These are phyloP conservation scores for Globisporangium mamillatum DNA, from an alignment of 352 stramenopile species.

Conservation along the genomic window DNA sequence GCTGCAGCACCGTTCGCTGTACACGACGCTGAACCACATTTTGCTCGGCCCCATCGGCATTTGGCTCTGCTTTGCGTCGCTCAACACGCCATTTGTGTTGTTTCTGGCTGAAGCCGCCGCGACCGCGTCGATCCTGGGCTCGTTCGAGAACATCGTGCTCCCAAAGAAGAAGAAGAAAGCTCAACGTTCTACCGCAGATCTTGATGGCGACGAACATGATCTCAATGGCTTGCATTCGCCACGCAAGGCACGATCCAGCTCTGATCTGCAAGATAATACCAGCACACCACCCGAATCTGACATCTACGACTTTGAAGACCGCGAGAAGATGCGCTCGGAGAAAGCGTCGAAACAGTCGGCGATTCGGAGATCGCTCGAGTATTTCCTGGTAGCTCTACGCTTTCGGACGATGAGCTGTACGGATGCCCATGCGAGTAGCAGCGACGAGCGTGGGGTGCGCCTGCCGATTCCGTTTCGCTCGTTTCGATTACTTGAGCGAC, in stretches of 20 bases:
- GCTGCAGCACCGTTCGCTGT: conserved; percentile 64
- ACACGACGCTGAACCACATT: conserved; percentile 69
- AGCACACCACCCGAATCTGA: conserved; percentile 36
- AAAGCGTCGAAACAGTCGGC: conserved; percentile 64
- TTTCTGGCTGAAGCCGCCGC: conserved; percentile 74
- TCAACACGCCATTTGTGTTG: conserved; percentile 77
- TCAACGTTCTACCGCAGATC: conserved; percentile 6
- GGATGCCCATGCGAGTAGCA: conserved; percentile 42
- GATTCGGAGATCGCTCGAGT: conserved; percentile 64
- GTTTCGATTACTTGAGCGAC: conserved; percentile 74
- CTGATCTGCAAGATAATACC: background rate
- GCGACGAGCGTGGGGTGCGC: conserved; percentile 19
- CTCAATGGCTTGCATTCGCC: conserved; percentile 9
- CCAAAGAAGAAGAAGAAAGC: conserved; percentile 20
- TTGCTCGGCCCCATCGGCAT: conserved; percentile 69
- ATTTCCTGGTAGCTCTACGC: conserved; percentile 64
- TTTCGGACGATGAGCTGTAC: conserved; percentile 61
- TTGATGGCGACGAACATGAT: background rate
- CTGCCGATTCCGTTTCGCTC: conserved; percentile 68
- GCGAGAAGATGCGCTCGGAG: conserved; percentile 71
- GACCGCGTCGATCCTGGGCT: conserved; percentile 70
- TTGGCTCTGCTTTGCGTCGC: conserved; percentile 84
- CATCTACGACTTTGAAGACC: conserved; percentile 82
- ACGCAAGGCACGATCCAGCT: background rate
- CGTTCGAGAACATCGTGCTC: conserved; percentile 65